Evolutionary conservation across 495 filamentous ascomycete species (phyloP), one percentile per base, ranked within the genome.

Genomic region (Pyrenula aspistea): DNA sequence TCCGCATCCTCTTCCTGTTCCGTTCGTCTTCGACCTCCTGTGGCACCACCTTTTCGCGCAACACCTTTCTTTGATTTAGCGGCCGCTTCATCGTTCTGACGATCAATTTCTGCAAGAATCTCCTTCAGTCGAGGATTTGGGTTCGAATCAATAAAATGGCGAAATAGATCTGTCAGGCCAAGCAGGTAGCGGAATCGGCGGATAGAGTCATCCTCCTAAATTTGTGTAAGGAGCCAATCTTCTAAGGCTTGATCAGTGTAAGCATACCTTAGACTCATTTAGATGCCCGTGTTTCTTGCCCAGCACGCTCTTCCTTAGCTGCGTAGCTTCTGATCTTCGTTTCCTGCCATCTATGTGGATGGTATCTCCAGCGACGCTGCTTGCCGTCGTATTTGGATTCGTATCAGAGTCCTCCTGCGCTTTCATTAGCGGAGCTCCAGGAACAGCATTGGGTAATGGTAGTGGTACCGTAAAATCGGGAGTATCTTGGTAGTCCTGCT

Each of bases 1-100:
- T 99, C 94, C 20, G 89, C 93, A 65, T 99, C 94, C 72, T 99
- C 94, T 63, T 99, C 94, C 65, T 95, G 89, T 67, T 99, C 94
- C 12, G 94, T 99, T 62, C 91, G 80, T 60, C 93, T 84, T 56
- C 85, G 82, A 48, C 88, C 86, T 25, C 77, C 87, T 60, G 83
- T 81, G n/a, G 92, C 91, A 59, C 90, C 92, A 49, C 91, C 90
- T 60, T 87, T 83, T 57, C 93, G 84, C 59, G 81, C 75, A 54
- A 83, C 79, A 25, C 83, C 86, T 63, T 88, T 89, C 68, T 85
- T 88, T 11, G 76, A 74, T 63, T 79, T 87, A 20, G 71, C 75
- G 48, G 84, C 82, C 24, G 77, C 72, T 60, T 94, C 88, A 19
- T 81, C 86, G 68, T 96, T 91, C 67, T 95, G 89, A 22, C 85